A percentile compares a stretch with the other conserved stretches of the same genome.
These are phyloP conservation scores for Talaromyces trachyspermus DNA, from an alignment of 495 filamentous ascomycete genomes.

Conservation along the genomic window DNA sequence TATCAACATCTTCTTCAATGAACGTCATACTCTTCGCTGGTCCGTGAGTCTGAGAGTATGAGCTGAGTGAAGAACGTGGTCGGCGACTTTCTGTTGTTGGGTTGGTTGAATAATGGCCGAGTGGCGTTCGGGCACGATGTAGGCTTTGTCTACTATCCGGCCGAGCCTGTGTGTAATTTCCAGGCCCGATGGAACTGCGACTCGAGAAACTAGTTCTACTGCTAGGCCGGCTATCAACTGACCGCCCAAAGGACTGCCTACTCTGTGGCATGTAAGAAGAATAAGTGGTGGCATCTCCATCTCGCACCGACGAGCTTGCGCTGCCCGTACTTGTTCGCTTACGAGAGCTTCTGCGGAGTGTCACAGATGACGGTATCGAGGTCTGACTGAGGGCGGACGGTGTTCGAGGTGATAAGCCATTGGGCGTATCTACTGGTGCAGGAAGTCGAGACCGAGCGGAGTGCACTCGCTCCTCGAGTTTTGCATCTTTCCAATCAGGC, in stretches of 20 bases:
- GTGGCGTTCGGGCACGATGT: slow-evolving; percentile 55
- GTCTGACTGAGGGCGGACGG: slow-evolving; percentile 45
- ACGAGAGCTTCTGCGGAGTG: slow-evolving; percentile 64
- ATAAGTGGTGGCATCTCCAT: slow-evolving; percentile 33
- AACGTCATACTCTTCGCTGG: slow-evolving; percentile 32
- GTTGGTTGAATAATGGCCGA: slow-evolving; percentile 42
- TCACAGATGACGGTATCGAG: slow-evolving; percentile 65
- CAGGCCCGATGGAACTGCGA: slow-evolving; percentile 37
- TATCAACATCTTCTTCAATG: slow-evolving; percentile 37
- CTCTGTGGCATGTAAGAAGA: slow-evolving; percentile 38
- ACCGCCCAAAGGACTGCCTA: slow-evolving; percentile 45
- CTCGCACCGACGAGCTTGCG: slow-evolving; percentile 46
- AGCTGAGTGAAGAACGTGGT: slow-evolving; percentile 40
- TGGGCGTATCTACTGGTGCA: slow-evolving; percentile 68
- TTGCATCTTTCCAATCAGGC: slow-evolving; percentile 93
- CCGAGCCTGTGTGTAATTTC: slow-evolving; percentile 27
- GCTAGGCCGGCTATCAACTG: slow-evolving; percentile 40
- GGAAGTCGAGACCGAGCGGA: slow-evolving; percentile 90
- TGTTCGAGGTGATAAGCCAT: slow-evolving; percentile 66
- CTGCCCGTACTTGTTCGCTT: slow-evolving; percentile 58
- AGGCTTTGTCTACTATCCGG: slow-evolving; percentile 69
- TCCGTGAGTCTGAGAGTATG: slow-evolving; percentile 23
- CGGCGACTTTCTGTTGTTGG: slow-evolving; percentile 38
- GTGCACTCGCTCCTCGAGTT: slow-evolving; percentile 86
- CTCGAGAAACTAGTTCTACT: slow-evolving; percentile 39